Evolutionary conservation across 495 filamentous ascomycete species (phyloP).

Genomic region (Penicillium manginii): DNA sequence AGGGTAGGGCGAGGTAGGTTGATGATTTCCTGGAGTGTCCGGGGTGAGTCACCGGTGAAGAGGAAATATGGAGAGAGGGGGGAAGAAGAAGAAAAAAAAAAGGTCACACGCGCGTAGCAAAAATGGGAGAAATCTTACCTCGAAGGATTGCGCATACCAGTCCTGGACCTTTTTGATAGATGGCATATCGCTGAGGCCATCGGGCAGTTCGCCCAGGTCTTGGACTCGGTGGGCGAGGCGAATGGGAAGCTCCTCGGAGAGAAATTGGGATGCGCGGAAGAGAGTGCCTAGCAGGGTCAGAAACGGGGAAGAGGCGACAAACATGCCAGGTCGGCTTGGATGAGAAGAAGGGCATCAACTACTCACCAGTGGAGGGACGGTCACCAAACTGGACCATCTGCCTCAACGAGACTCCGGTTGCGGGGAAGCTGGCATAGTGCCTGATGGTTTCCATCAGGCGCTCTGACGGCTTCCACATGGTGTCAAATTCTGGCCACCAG

Average conservation of each 20-base stretch:
- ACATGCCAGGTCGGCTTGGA: too few relatives aligned
- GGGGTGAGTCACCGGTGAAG: slow-evolving; percentile 15
- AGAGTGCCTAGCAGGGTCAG: slow-evolving; percentile 69
- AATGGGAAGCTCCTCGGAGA: slow-evolving; percentile 97
- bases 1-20: slow-evolving; percentile 77
- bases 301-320: background rate
- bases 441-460: slow-evolving; percentile 97
- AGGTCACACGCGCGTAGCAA: background rate
- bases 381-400: slow-evolving; percentile 99
- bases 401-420: slow-evolving; percentile 91
- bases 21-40: slow-evolving; percentile 76
- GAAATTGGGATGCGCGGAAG: slow-evolving; percentile 96
- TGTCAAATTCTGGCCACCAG: slow-evolving; percentile 39
- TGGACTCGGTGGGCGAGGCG: slow-evolving; percentile 94
- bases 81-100: background rate
- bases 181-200: slow-evolving; percentile 97
- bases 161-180: slow-evolving; percentile 93
- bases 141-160: slow-evolving; percentile 99
- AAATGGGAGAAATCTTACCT: slow-evolving; percentile 59
- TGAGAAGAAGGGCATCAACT: background rate
- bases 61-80: background rate
- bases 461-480: slow-evolving; percentile 89
- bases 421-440: slow-evolving; percentile 96
- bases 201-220: slow-evolving; percentile 89
- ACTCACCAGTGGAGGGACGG: slow-evolving; percentile 79